Percentiles rank a stretch among this genome's conserved stretches.
These are phyloP conservation scores for Phytophthora pini DNA, from an alignment of 352 stramenopile genomes.

Conservation along the genomic window DNA sequence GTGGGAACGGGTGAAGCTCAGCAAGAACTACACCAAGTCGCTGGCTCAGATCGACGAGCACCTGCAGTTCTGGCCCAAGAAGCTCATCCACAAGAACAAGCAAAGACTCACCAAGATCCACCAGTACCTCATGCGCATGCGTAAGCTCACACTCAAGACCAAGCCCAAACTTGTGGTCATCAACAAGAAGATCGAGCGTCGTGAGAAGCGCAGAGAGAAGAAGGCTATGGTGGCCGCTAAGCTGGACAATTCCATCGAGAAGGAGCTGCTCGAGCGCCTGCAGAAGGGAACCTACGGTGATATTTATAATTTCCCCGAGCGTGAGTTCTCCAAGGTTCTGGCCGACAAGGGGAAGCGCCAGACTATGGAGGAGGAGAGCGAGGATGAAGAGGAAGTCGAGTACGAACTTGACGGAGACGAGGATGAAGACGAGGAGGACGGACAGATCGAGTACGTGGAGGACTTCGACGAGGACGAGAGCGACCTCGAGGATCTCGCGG, in stretches of 20 bases:
- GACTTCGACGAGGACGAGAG: constrained; percentile 94
- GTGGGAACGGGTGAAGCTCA: constrained; percentile 98
- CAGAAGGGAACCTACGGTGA: constrained; percentile 98
- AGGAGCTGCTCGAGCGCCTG: constrained; percentile 97
- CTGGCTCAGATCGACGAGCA: constrained; percentile 95
- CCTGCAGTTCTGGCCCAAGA: constrained; percentile 98
- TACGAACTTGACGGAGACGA: constrained; percentile 62
- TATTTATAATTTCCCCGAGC: constrained; percentile 99
- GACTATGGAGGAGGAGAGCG: constrained; percentile 93
- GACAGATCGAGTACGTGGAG: constrained; percentile 85
- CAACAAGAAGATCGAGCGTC: constrained; percentile 96
- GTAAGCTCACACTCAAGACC: constrained; percentile 97
- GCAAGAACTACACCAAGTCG: constrained; percentile 97
- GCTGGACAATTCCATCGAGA: constrained; percentile 96
- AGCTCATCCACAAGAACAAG: constrained; percentile 98
- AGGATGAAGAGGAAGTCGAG: constrained; percentile 69
- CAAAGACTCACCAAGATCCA: constrained; percentile 99
- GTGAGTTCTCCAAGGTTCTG: constrained; percentile 89
- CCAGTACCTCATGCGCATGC: constrained; percentile 99
- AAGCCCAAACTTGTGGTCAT: constrained; percentile 95
- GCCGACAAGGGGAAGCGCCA: constrained; percentile 86
- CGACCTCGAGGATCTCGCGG: constrained; percentile 87
- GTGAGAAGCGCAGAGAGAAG: constrained; percentile 95
- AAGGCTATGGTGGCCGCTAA: constrained; percentile 97
- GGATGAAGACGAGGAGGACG: constrained; percentile 48